Evolutionary conservation across 1,139 yeast genomes (phyloP).

Genomic region (Candida sojae): DNA sequence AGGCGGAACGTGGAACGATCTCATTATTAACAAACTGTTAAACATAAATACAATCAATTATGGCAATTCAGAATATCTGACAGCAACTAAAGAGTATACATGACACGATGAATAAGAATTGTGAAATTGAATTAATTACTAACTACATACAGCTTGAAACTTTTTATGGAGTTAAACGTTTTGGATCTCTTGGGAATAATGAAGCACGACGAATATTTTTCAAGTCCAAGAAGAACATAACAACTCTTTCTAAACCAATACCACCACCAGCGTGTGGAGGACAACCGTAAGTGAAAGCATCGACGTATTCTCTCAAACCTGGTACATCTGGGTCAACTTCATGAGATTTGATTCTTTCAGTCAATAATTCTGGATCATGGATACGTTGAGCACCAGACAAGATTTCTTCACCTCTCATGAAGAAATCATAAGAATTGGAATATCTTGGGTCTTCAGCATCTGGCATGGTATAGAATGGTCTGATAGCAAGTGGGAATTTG

Average conservation of each 20-base stretch:
- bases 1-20: too few relatives aligned
- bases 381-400: slow-evolving; percentile 99
- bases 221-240: slow-evolving; percentile 95
- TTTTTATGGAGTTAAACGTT: slow-evolving; percentile 77
- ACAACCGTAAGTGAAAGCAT: slow-evolving; percentile 92
- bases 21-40: too few relatives aligned
- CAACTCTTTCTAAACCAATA: slow-evolving; percentile 97
- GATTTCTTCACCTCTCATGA: slow-evolving; percentile 99
- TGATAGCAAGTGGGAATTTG: slow-evolving; percentile 92
- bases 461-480: slow-evolving; percentile 99
- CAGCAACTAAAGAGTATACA: neutral
- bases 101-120: too few relatives aligned
- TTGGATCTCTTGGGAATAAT: slow-evolving; percentile 98
- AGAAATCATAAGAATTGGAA: slow-evolving; percentile 96
- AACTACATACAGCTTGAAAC: neutral
- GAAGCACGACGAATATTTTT: slow-evolving; percentile 98
- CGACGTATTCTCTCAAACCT: slow-evolving; percentile 87
- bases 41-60: too few relatives aligned
- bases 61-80: too few relatives aligned
- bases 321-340: slow-evolving; percentile 79
- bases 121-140: too few relatives aligned
- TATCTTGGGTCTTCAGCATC: slow-evolving; percentile 88
- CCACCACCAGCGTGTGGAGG: slow-evolving; percentile 99
- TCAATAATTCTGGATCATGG: slow-evolving; percentile 85
- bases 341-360: slow-evolving; percentile 78